Conservation (phyloP, 768 basidiomycete species). For the Naganishia antarctica region DNA sequence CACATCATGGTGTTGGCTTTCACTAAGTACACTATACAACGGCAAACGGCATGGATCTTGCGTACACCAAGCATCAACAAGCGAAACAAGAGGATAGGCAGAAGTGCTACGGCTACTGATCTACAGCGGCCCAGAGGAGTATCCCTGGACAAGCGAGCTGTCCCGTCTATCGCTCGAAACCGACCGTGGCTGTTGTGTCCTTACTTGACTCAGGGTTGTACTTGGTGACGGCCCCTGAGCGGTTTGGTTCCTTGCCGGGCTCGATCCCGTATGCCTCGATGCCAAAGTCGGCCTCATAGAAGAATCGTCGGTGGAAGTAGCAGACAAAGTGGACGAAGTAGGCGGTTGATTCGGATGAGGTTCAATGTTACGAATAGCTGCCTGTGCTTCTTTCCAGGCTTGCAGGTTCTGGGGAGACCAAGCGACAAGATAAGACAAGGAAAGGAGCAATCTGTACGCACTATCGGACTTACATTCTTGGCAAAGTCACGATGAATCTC, state of each 20-base stretch:
- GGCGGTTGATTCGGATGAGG: conserved; percentile 70
- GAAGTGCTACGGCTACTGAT: neutral
- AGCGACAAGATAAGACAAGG: neutral
- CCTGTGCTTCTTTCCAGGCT: conserved; percentile 93
- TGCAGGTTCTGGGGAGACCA: conserved; percentile 72
- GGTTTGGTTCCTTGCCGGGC: neutral
- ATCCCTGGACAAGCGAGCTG: neutral
- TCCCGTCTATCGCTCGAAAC: neutral
- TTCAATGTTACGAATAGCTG: conserved; percentile 83
- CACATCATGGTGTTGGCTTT: too few species aligned
- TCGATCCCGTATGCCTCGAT: neutral
- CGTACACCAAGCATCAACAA: too few species aligned
- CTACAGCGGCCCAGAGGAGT: conserved; percentile 14
- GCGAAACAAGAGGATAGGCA: too few species aligned
- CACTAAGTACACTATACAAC: too few species aligned
- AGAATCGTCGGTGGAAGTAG: neutral
- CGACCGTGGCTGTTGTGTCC: neutral
- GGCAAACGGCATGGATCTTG: too few species aligned
- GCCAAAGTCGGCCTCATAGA: neutral
- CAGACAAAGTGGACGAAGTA: neutral
- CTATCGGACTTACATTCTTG: conserved; percentile 64
- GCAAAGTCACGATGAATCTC: conserved; percentile 93
- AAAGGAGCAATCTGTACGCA: neutral
- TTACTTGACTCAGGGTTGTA: neutral
- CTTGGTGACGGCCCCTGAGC: neutral